Percentiles rank a stretch among this genome's conserved stretches.
These are phyloP conservation scores for Fagopyrum esculentum DNA, from an alignment of 148 eudicot species.

Conservation along the genomic window DNA sequence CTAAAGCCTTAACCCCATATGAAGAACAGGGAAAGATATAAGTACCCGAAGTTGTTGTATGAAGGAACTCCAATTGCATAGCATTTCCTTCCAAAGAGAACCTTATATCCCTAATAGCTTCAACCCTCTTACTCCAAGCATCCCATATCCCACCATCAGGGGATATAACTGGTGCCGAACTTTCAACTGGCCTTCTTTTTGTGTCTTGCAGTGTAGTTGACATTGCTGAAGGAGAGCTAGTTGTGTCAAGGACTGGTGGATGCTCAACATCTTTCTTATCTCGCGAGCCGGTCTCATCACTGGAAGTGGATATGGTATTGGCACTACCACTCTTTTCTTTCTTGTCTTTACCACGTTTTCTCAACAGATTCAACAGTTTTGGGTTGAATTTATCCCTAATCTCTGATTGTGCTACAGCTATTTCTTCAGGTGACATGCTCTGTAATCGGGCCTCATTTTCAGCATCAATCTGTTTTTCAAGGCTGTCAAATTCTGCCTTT, in stretches of 20 bases:
- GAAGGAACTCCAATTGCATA: constrained; percentile 25
- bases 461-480: constrained; percentile 74
- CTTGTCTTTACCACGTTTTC: constrained; percentile 49
- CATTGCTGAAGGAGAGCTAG: constrained; percentile 14
- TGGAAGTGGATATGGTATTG: constrained; percentile 22
- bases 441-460: constrained; percentile 66
- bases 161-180: constrained; percentile 16
- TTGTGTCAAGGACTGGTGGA: constrained; percentile 20
- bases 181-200: constrained; percentile 20
- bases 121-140: constrained; percentile 79
- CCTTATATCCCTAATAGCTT: constrained; percentile 63
- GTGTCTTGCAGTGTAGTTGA: constrained; percentile 18
- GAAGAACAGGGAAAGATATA: neutral
- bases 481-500: constrained; percentile 29
- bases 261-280: constrained; percentile 17
- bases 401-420: constrained; percentile 85
- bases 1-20: neutral
- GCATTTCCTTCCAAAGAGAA: constrained; percentile 76
- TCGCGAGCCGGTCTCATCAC: constrained; percentile 17
- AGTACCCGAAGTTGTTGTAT: constrained; percentile 24
- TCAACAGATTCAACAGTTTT: constrained; percentile 41
- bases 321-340: constrained; percentile 27
- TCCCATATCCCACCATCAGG: constrained; percentile 47
- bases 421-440: constrained; percentile 75
- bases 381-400: constrained; percentile 61